A percentile compares a stretch with the other conserved stretches of the same genome.
phyloP scores from a whole-genome alignment of 164 flowering plant species.

The Nelumbo lutea region DNA sequence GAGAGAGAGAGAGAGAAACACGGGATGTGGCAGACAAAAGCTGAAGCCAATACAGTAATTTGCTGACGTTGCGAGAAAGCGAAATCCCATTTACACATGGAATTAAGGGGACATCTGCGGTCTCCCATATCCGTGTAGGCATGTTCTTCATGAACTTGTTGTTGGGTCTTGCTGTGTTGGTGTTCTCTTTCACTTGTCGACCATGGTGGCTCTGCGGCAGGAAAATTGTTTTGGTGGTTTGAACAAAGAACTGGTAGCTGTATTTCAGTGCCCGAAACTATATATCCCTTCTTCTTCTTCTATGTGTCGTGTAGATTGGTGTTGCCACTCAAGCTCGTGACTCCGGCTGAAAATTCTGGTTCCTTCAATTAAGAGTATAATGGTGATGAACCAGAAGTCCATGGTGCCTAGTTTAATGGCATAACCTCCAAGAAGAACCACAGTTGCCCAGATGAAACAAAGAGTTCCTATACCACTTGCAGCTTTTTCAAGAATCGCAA shows the following conservation, averaged over 20 bases:
- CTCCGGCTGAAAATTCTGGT: constrained; percentile 85
- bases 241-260: constrained; percentile 35
- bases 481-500: constrained; percentile 74
- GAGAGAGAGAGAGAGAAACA: constrained; percentile 55
- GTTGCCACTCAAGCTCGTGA: constrained; percentile 95
- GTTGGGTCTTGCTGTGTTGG: constrained; percentile 1
- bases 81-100: constrained; percentile 75
- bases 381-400: constrained; percentile 87
- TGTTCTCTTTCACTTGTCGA: constrained; percentile 15
- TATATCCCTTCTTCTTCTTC: constrained; percentile 56
- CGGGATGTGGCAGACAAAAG: constrained; percentile 74
- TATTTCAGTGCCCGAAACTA: constrained; percentile 61
- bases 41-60: constrained; percentile 83
- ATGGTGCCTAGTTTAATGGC: constrained; percentile 67
- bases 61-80: constrained; percentile 63
- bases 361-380: constrained; percentile 73
- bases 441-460: constrained; percentile 97
- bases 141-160: constrained; percentile 13
- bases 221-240: constrained; percentile 18
- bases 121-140: constrained; percentile 56
- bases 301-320: constrained; percentile 79
- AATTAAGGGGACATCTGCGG: constrained; percentile 78
- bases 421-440: constrained; percentile 91
- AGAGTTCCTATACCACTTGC: constrained; percentile 85
- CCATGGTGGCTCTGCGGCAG: constrained; percentile 15